Percentiles rank a stretch among this genome's conserved stretches.
Conservation (phyloP, 768 basidiomycete genomes). For the Lentinula detonsa region DNA sequence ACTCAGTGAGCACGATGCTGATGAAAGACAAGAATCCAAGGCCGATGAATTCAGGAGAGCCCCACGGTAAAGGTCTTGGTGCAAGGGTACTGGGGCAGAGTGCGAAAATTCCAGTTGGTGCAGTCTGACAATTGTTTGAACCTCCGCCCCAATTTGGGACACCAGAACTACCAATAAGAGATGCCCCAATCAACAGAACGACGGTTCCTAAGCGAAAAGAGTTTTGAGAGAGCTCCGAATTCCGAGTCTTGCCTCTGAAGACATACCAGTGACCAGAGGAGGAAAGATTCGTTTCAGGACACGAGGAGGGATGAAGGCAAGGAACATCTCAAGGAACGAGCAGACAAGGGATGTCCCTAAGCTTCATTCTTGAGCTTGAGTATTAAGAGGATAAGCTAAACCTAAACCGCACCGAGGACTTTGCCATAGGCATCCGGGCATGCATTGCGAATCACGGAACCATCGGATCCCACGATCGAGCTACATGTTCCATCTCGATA, state of each 20-base stretch:
- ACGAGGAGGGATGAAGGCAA: conserved; percentile 69
- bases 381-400: background rate
- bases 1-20: conserved; percentile 29
- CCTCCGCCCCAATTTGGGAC: conserved; percentile 83
- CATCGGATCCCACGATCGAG: conserved; percentile 47
- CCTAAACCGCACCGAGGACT: conserved; percentile 47
- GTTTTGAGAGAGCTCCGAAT: background rate
- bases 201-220: conserved; percentile 50
- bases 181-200: conserved; percentile 74
- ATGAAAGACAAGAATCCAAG: conserved; percentile 70
- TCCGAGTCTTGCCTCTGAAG: background rate
- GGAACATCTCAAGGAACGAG: conserved; percentile 72
- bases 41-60: conserved; percentile 78
- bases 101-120: conserved; percentile 63
- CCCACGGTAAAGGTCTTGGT: conserved; percentile 73
- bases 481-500: conserved; percentile 78
- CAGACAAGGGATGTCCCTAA: conserved; percentile 72
- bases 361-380: background rate
- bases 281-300: conserved; percentile 66
- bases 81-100: conserved; percentile 70
- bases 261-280: conserved; percentile 66
- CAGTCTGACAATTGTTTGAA: conserved; percentile 58
- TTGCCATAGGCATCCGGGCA: conserved; percentile 82
- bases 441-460: conserved; percentile 47
- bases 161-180: conserved; percentile 69